These are phyloP conservation scores for Sungouiella blattae DNA, from an alignment of 805 yeast species.

Conservation along the genomic window DNA sequence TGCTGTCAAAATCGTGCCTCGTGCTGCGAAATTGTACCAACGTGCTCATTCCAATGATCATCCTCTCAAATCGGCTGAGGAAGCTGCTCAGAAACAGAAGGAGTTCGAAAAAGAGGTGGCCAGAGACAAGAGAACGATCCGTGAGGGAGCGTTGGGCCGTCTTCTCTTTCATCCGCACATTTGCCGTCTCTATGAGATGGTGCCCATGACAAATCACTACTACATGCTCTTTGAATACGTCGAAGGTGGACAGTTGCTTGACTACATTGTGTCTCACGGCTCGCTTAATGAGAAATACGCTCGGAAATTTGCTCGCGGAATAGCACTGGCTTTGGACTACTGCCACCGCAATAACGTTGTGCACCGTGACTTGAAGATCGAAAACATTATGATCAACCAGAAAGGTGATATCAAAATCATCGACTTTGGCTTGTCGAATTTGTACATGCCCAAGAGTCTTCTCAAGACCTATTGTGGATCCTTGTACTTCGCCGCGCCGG, in stretches of 20 bases:
- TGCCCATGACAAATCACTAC: conserved; percentile 94
- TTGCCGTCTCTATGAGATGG: conserved; percentile 88
- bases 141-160: conserved; percentile 94
- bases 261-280: conserved; percentile 95
- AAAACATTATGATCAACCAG: conserved; percentile 90
- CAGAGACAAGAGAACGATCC: conserved; percentile 84
- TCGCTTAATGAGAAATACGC: conserved; percentile 91
- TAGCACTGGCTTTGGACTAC: conserved; percentile 89
- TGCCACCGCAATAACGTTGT: conserved; percentile 93
- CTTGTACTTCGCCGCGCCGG: conserved; percentile 97
- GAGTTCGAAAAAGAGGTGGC: conserved; percentile 80
- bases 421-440: conserved; percentile 92
- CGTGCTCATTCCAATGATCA: conserved; percentile 68
- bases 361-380: conserved; percentile 94
- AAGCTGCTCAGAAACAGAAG: conserved; percentile 57
- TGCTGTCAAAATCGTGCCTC: conserved; percentile 88
- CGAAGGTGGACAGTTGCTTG: conserved; percentile 96
- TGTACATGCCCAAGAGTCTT: conserved; percentile 66
- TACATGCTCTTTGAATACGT: conserved; percentile 96
- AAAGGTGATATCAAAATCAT: conserved; percentile 93
- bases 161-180: conserved; percentile 88
- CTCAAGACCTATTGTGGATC: conserved; percentile 97
- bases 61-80: conserved; percentile 58
- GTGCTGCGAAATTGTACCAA: conserved; percentile 77
- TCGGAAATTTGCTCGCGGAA: conserved; percentile 89